Evolutionary conservation across 2,329 filamentous ascomycete genomes (phyloP), one percentile per base, ranked within the genome.

Genomic region (Aureobasidium subglaciale): DNA sequence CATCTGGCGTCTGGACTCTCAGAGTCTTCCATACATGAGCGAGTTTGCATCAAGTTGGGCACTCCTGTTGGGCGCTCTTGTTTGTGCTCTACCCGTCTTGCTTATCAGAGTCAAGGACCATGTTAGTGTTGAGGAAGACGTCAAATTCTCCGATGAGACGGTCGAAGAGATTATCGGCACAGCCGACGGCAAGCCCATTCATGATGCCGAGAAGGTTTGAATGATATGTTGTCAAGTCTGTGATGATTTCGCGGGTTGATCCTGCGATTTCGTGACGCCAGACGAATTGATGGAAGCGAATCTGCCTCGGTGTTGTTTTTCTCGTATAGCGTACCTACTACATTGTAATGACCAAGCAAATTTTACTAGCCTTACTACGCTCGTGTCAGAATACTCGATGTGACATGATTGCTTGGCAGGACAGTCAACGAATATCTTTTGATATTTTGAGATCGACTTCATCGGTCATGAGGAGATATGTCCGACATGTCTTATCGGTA

Each of bases 101-200:
- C 81, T 87, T 64, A 73, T 83, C 64, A 87, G 86, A 73, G 86
- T 96, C 69, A 80, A 87, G 68, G 90, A 96, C 63, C 87, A 85
- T n/a, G 82, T 89, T n/a, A 69, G 80, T 1, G 64, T 95, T 4
- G 88, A 92, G 70, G 85, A 91, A 54, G 91, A 96, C 70, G 75
- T 96, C 50, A 83, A 84, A 67, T 91, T 90, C 69, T 89, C 87
- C 18, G 90, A 95, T 65, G 88, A 93, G 78, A 93, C 86, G 0
- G 66, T 86, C 15, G 82, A 80, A 24, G 88, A 95, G 62, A 85
- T 95, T 10, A 42, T 65, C 25, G 62, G 61, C n/a, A 46, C 40
- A 35, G 38, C 25, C 34, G 55, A 43, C 11, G 58, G 58, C 25
- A 60, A 56, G 52, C 56, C 60, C 3, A 27, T 55, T 18, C 59